phyloP scores from a whole-genome alignment of 495 filamentous ascomycete species.

The Evansstolkia leycettana region DNA sequence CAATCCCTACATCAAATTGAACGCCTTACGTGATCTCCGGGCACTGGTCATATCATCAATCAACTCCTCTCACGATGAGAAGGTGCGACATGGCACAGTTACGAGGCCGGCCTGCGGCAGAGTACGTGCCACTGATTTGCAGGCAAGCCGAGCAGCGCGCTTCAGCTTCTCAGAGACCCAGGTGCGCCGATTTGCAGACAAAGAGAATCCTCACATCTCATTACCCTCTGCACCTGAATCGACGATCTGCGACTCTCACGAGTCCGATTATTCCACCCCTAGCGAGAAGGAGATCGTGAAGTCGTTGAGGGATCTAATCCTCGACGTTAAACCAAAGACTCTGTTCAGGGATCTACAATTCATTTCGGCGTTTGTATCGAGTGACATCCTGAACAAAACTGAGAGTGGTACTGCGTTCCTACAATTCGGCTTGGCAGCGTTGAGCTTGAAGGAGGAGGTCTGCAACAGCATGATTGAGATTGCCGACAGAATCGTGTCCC shows the following conservation, averaged over 20 bases:
- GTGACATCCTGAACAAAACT: conserved; percentile 68
- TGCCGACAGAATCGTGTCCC: conserved; percentile 34
- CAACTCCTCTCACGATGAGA: conserved; percentile 34
- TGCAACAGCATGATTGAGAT: conserved; percentile 82
- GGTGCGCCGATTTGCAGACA: conserved; percentile 4
- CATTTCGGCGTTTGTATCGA: conserved; percentile 83
- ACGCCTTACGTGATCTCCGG: conserved; percentile 71
- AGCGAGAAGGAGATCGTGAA: conserved; percentile 56
- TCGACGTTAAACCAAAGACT: conserved; percentile 69
- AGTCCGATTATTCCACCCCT: conserved; percentile 26
- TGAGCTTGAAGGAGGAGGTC: conserved; percentile 81
- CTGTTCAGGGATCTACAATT: conserved; percentile 93
- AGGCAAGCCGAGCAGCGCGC: conserved; percentile 13
- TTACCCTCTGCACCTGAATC: conserved; percentile 21
- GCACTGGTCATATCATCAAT: conserved; percentile 69
- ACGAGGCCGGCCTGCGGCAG: conserved; percentile 13
- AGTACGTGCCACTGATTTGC: conserved; percentile 3
- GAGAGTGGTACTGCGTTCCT: conserved; percentile 88
- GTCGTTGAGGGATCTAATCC: conserved; percentile 67
- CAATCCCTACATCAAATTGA: conserved; percentile 77
- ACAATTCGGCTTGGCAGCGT: conserved; percentile 79
- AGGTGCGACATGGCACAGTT: conserved; percentile 17
- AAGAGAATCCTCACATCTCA: conserved; percentile 9
- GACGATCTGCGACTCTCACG: conserved; percentile 23
- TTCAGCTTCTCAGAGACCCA: conserved; percentile 25